These are phyloP conservation scores for Mycena galericulata DNA, from an alignment of 768 basidiomycete species.

Conservation along the genomic window DNA sequence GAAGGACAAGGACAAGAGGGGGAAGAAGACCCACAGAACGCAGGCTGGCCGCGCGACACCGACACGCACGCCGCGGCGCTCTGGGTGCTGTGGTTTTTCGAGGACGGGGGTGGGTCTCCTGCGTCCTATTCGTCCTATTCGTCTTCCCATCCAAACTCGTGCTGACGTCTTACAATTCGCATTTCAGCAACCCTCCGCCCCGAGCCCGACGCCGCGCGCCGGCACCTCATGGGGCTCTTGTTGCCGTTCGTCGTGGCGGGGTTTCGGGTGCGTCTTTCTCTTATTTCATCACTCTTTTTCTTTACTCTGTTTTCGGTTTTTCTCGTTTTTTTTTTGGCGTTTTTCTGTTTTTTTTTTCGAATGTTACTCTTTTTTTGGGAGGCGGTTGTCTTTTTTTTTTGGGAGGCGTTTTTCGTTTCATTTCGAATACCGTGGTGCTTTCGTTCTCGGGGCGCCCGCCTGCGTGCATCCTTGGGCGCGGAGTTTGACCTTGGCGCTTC, in stretches of 20 bases:
- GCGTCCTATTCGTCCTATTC: too few relatives aligned
- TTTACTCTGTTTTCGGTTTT: too few relatives aligned
- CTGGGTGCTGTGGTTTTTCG: conserved; percentile 29
- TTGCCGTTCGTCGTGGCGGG: conserved; percentile 22
- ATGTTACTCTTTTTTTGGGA: too few relatives aligned
- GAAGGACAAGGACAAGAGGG: neutral
- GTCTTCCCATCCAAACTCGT: neutral
- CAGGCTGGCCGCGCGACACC: conserved; percentile 28
- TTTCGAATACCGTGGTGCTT: too few relatives aligned
- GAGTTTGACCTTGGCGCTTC: too few relatives aligned
- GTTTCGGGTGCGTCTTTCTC: conserved; percentile 29
- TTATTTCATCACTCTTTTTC: neutral
- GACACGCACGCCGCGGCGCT: conserved; percentile 16
- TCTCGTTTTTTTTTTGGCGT: too few relatives aligned
- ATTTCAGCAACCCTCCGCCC: conserved; percentile 19
- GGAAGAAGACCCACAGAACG: conserved; percentile 4
- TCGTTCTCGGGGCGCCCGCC: too few relatives aligned
- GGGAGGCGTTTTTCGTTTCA: too few relatives aligned
- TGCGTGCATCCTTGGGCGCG: too few relatives aligned
- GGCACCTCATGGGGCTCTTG: conserved; percentile 9
- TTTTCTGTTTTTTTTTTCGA: too few relatives aligned
- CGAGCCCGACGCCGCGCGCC: conserved; percentile 12
- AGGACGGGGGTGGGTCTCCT: conserved; percentile 17
- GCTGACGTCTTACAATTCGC: neutral
- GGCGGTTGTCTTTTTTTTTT: too few relatives aligned